phyloP scores from a whole-genome alignment of 192 early-diverging fungal genomes.

The Allomyces macrogynus region DNA sequence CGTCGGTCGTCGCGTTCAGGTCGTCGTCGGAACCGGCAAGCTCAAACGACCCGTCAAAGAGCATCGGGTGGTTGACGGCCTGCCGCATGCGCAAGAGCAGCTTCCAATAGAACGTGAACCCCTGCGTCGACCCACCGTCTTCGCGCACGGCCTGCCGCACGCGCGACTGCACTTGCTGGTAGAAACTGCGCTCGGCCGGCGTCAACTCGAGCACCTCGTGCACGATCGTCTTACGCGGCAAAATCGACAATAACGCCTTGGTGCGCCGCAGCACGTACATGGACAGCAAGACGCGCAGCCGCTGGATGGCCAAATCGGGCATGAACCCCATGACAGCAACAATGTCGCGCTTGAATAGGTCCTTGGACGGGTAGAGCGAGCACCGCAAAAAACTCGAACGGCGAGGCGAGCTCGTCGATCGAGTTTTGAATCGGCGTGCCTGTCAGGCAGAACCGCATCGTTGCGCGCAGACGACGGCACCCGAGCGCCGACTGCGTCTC shows the following conservation, averaged over 20 bases:
- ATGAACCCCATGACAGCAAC: conserved; percentile 42
- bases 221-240: conserved; percentile 2
- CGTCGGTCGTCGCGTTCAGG: too few species aligned
- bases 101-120: not conserved
- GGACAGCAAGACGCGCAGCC: not conserved
- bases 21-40: too few species aligned
- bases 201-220: too few species aligned
- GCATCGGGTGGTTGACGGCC: conserved; percentile 1
- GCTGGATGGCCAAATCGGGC: conserved; percentile 5
- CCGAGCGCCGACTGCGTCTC: too few species aligned
- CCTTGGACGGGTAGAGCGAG: not conserved
- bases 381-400: not conserved
- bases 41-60: too few species aligned
- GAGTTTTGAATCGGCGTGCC: conserved; percentile 2
- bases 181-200: too few species aligned
- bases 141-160: too few species aligned
- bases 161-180: too few species aligned
- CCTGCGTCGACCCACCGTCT: too few species aligned
- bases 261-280: conserved; percentile 5
- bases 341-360: too few species aligned
- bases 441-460: not conserved
- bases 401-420: not conserved
- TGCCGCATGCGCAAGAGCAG: conserved; percentile 2
- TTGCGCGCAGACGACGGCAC: too few species aligned
- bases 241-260: conserved; percentile 2